Base-by-base conservation (phyloP, 1,139 yeast genomes). In the Debaryomyces robertsiae region DNA sequence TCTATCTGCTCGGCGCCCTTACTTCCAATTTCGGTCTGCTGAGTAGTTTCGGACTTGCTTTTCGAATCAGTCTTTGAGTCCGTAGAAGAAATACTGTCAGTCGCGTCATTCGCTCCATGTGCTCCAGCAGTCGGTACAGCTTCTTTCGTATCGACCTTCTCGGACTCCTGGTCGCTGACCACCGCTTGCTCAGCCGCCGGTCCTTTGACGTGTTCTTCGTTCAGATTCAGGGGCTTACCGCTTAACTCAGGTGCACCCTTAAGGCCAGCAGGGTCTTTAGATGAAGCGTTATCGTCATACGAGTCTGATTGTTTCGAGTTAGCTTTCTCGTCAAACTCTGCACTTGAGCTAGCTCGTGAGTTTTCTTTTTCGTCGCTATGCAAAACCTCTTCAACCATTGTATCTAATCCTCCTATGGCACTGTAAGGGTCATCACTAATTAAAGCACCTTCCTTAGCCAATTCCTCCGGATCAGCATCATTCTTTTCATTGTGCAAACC, bases 361-460 rank as follows among this genome's bases (percentile, higher is more conserved):
- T 7, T 19, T 19, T 19, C 28, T 25, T 32, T 40, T 29, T 38
- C 30, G 28, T 30, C 32, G 28, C 30, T 22, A 31, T 58, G 61
- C 45, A 69, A 61, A 19, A 69, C 75, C 33, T 61, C 64, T 42
- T 68, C 68, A 40, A 72, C 68, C 73, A 70, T 65, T 11, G 58
- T 58, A 50, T 71, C 77, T 45, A 72, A 65, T 37, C 63, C 62
- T 41, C 62, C 67, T 39, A 73, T 68, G 9, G 63, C 63, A 9
- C 63, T 61, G 49, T 69, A 73, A 2, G 77, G 77, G 44, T 73
- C 79, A 45, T 73, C 78, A 38, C 63, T 63, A n/a, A 73, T 60
- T 42, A 73, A 61, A 2, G 76, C 78, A 23, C 79, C 79, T 50
- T 72, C 77, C 40, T 61, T 61, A 18, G 55, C 65, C 46, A 73